phyloP scores from a whole-genome alignment of 345 rosid genomes.

The Salix exigua region DNA sequence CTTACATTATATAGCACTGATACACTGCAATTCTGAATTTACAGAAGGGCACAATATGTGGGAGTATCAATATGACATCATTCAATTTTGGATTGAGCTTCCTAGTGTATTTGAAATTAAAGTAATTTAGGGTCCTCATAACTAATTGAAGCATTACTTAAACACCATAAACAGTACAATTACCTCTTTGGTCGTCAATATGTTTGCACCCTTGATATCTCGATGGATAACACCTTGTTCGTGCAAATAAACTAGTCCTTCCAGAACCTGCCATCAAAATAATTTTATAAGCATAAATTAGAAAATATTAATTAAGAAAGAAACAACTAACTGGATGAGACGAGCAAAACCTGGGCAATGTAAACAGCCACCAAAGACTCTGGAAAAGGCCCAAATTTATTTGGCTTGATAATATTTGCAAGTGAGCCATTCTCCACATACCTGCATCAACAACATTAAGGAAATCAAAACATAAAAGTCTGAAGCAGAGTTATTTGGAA shows the following conservation, averaged over 20 bases:
- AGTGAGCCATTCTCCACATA: slow-evolving; percentile 99
- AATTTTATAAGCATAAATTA: slow-evolving; percentile 18
- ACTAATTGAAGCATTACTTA: not conserved
- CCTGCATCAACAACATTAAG: slow-evolving; percentile 41
- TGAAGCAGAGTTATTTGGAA: slow-evolving; percentile 7
- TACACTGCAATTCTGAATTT: not conserved
- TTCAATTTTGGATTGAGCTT: not conserved
- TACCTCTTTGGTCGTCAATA: slow-evolving; percentile 98
- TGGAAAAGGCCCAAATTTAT: slow-evolving; percentile 97
- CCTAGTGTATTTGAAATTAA: not conserved
- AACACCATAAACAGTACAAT: not conserved
- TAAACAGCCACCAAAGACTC: slow-evolving; percentile 94
- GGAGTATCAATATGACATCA: not conserved
- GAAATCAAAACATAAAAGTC: slow-evolving; percentile 7
- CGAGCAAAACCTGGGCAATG: slow-evolving; percentile 84
- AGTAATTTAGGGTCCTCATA: not conserved
- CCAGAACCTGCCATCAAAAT: slow-evolving; percentile 65
- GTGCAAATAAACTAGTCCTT: slow-evolving; percentile 91
- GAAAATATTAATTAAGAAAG: not conserved
- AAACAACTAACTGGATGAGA: slow-evolving; percentile 15
- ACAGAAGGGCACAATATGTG: not conserved
- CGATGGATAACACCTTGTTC: slow-evolving; percentile 99
- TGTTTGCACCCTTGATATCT: slow-evolving; percentile 99
- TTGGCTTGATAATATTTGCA: slow-evolving; percentile 97
- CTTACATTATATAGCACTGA: not conserved